These are phyloP conservation scores for Fusarium hostae DNA, from an alignment of 2,329 filamentous ascomycete genomes.

Conservation along the genomic window DNA sequence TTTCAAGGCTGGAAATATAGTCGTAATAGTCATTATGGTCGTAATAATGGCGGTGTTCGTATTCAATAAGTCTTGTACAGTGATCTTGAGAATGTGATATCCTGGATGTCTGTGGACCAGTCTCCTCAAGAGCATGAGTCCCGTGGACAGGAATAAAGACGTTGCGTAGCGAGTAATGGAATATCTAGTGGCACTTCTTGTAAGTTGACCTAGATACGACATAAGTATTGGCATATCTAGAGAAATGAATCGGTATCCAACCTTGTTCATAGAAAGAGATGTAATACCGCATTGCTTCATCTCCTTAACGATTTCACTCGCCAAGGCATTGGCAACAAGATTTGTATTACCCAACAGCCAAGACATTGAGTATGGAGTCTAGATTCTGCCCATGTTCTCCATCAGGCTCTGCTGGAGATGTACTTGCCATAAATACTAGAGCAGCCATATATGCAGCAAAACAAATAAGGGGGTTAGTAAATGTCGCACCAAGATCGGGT, in stretches of 20 bases:
- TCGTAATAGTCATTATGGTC: neutral
- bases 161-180: constrained; percentile 13
- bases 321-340: neutral
- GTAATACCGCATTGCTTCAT: constrained; percentile 7
- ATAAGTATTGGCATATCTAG: neutral
- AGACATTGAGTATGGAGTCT: constrained; percentile 9
- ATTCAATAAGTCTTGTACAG: no score
- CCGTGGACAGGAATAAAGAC: neutral
- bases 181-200: neutral
- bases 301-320: constrained; percentile 12
- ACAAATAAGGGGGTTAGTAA: constrained; percentile 18
- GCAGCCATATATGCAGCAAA: constrained; percentile 21
- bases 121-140: neutral
- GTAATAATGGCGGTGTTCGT: neutral
- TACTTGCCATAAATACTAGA: constrained; percentile 6
- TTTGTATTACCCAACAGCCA: constrained; percentile 9
- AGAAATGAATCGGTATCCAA: neutral
- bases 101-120: neutral
- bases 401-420: neutral
- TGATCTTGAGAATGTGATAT: neutral
- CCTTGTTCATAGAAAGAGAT: constrained; percentile 5
- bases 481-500: constrained; percentile 1
- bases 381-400: neutral
- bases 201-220: neutral
- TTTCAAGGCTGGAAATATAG: neutral